Percentiles rank a stretch among this genome's conserved stretches.
These are phyloP conservation scores for Xerocomellus chrysenteron DNA, from an alignment of 768 basidiomycete genomes.

Conservation along the genomic window DNA sequence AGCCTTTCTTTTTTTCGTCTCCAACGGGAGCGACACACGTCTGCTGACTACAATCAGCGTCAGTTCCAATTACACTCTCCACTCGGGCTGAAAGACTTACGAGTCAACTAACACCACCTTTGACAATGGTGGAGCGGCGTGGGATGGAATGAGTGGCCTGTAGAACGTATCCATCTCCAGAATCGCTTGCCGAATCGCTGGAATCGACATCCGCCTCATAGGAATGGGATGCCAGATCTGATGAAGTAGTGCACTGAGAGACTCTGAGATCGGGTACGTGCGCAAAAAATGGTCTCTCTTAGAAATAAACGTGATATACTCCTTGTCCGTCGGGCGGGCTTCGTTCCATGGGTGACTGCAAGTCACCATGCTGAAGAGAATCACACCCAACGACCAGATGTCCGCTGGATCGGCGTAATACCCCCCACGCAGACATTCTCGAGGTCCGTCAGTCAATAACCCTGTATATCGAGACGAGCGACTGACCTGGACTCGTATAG, in stretches of 20 bases:
- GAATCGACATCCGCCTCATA: constrained; percentile 14
- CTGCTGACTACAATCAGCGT: constrained; percentile 6
- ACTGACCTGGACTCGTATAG: constrained; percentile 73
- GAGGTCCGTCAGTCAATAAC: constrained; percentile 4
- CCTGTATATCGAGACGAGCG: background rate
- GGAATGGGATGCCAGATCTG: constrained; percentile 17
- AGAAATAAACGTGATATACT: constrained; percentile 1
- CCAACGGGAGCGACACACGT: constrained; percentile 3
- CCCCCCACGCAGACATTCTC: constrained; percentile 57
- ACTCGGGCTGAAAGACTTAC: constrained; percentile 1
- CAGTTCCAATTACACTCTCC: background rate
- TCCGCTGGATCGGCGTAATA: constrained; percentile 38
- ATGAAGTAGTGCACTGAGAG: constrained; percentile 5
- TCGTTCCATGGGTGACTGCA: constrained; percentile 33
- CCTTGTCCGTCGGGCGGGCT: background rate
- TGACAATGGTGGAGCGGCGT: background rate
- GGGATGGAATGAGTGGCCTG: background rate
- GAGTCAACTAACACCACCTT: constrained; percentile 7
- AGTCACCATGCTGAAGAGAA: constrained; percentile 82
- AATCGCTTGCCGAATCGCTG: constrained; percentile 17
- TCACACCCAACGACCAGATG: constrained; percentile 75
- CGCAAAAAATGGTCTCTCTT: background rate
- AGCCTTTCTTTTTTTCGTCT: background rate
- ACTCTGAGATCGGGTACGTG: constrained; percentile 8
- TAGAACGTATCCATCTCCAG: constrained; percentile 17